Evolutionary conservation across 306 rosid genomes (phyloP).

Genomic region (Acacia acuminata): DNA sequence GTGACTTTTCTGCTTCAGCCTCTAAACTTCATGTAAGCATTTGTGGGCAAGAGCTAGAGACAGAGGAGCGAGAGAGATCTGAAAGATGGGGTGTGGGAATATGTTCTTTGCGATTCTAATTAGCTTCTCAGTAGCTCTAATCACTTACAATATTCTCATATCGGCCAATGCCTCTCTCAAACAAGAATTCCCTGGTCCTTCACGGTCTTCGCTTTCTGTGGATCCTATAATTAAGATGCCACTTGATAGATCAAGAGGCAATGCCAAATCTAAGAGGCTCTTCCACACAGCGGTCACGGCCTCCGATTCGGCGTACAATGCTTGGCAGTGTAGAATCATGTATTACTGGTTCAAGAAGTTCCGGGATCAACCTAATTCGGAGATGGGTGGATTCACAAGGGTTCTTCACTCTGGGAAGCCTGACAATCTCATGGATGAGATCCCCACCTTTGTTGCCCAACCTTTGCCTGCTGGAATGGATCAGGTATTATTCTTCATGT

Average conservation of each 20-base stretch:
- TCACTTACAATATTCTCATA: constrained; percentile 90
- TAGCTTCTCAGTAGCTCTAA: constrained; percentile 83
- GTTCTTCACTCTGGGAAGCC: constrained; percentile 89
- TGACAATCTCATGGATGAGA: constrained; percentile 80
- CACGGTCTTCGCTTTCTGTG: constrained; percentile 45
- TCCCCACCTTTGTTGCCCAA: constrained; percentile 97
- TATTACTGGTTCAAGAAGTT: constrained; percentile 91
- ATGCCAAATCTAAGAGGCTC: constrained; percentile 47
- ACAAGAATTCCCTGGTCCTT: constrained; percentile 91
- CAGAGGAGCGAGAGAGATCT: background rate
- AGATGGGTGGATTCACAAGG: constrained; percentile 95
- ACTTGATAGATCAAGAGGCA: constrained; percentile 35
- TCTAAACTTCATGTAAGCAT: background rate
- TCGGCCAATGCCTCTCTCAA: constrained; percentile 80
- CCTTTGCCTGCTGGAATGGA: constrained; percentile 97
- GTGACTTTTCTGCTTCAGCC: background rate
- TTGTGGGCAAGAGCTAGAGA: background rate
- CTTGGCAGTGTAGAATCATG: constrained; percentile 97
- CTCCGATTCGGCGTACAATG: constrained; percentile 84
- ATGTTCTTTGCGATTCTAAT: constrained; percentile 70
- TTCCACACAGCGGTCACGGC: constrained; percentile 99
- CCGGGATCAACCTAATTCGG: constrained; percentile 54
- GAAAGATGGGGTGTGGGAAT: constrained; percentile 88
- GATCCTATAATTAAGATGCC: constrained; percentile 98
- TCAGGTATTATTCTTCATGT: constrained; percentile 40